Percentiles rank a stretch among this genome's conserved stretches.
Evolutionary conservation across 192 early-diverging fungal species (phyloP).

Genomic region (Entophlyctis luteolus): DNA sequence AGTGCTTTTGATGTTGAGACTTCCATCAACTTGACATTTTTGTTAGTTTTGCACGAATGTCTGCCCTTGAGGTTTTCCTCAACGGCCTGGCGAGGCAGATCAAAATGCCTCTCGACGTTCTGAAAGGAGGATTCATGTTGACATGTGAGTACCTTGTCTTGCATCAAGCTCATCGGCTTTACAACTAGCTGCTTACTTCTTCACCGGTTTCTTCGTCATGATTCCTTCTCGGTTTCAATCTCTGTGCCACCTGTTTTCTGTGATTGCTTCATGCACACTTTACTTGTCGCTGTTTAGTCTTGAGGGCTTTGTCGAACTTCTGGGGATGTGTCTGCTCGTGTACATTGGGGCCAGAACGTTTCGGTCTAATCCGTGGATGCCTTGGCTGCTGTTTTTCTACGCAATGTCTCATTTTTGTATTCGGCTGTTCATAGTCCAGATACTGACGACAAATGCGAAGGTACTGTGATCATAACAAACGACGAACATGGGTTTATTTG

Average conservation of each 20-base stretch:
- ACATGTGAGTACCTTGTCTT: not conserved
- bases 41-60: no score
- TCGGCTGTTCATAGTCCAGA: constrained; percentile 1
- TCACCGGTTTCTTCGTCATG: constrained; percentile 3
- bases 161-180: not conserved
- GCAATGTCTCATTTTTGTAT: constrained; percentile 36
- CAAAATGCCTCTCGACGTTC: constrained; percentile 1
- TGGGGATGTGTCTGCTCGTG: constrained; percentile 18
- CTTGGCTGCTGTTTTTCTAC: constrained; percentile 33
- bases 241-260: constrained; percentile 43
- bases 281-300: constrained; percentile 37
- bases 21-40: no score
- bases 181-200: not conserved
- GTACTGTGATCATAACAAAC: not conserved
- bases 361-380: constrained; percentile 18
- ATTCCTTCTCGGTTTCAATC: not conserved
- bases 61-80: not conserved
- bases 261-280: constrained; percentile 27
- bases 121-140: constrained; percentile 21
- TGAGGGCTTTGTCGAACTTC: constrained; percentile 33
- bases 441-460: not conserved
- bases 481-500: not conserved
- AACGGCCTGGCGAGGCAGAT: not conserved
- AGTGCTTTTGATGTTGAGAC: no score
- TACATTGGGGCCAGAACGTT: constrained; percentile 15